phyloP scores from a whole-genome alignment of 2,329 filamentous ascomycete genomes.

The Huntiella abstrusa region DNA sequence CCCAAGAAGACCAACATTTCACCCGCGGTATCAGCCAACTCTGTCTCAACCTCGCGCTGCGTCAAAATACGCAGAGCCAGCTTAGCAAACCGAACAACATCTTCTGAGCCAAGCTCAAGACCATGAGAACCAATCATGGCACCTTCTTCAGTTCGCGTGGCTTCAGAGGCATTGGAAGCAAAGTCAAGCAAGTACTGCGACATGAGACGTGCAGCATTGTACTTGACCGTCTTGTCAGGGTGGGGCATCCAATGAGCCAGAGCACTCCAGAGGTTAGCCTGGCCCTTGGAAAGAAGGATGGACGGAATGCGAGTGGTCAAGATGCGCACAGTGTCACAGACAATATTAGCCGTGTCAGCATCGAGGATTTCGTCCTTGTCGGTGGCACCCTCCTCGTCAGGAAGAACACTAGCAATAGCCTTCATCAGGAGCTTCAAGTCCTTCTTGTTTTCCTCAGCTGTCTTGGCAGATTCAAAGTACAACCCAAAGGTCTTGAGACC shows the following conservation, averaged over 20 bases:
- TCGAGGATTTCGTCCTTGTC: constrained; percentile 25
- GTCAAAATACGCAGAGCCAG: constrained; percentile 36
- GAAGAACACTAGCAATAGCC: constrained; percentile 33
- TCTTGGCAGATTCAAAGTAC: constrained; percentile 55
- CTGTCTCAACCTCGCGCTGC: constrained; percentile 44
- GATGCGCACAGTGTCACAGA: constrained; percentile 49
- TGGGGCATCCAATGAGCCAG: constrained; percentile 53
- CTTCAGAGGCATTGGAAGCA: constrained; percentile 25
- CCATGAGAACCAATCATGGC: constrained; percentile 53
- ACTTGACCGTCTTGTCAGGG: constrained; percentile 54
- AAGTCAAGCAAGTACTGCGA: constrained; percentile 68
- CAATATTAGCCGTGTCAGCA: constrained; percentile 56
- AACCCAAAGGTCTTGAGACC: constrained; percentile 66
- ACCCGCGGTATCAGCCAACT: constrained; percentile 58
- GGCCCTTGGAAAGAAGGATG: constrained; percentile 39
- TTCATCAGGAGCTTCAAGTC: constrained; percentile 46
- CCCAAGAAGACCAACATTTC: constrained; percentile 73
- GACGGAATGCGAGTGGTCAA: constrained; percentile 49
- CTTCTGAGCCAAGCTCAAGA: constrained; percentile 43
- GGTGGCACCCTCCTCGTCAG: constrained; percentile 25
- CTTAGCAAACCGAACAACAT: constrained; percentile 41
- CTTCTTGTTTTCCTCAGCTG: constrained; percentile 40
- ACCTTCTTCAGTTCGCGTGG: constrained; percentile 21
- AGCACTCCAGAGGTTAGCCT: constrained; percentile 49
- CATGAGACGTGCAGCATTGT: constrained; percentile 54